Percentiles rank a stretch among this genome's conserved stretches.
Evolutionary conservation across 176 grass and related monocot genomes (phyloP).

Genomic region (Oryza rufipogon): DNA sequence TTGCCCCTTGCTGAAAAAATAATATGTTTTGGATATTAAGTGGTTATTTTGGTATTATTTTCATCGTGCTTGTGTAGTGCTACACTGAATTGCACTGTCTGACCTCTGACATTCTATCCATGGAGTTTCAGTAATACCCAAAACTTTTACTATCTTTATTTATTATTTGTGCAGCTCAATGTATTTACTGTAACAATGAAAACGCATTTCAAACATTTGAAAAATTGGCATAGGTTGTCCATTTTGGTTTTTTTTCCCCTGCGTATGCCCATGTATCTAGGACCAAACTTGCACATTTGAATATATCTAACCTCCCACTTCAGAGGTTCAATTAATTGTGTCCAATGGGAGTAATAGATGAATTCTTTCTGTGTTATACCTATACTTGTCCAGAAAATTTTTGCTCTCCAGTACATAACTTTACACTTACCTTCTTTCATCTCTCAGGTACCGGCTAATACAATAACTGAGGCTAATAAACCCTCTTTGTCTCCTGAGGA

Average conservation of each 20-base stretch:
- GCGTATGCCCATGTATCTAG: too few species aligned
- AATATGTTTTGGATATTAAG: not conserved
- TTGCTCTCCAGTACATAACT: not conserved
- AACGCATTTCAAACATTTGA: slow-evolving; percentile 8
- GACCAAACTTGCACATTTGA: not conserved
- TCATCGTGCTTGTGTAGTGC: not conserved
- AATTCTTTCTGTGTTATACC: slow-evolving; percentile 1
- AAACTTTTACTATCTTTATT: not conserved
- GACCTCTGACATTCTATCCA: not conserved
- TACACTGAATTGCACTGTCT: not conserved
- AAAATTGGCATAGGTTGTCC: not conserved
- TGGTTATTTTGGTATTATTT: slow-evolving; percentile 22
- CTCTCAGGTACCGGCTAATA: slow-evolving; percentile 54
- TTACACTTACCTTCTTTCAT: slow-evolving; percentile 30
- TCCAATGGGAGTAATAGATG: not conserved
- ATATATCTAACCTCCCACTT: not conserved
- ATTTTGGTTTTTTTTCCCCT: not conserved
- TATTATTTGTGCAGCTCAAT: not conserved
- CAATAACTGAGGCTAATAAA: slow-evolving; percentile 57
- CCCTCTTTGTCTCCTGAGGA: slow-evolving; percentile 80
- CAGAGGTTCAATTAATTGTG: slow-evolving; percentile 13
- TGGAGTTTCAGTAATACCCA: not conserved
- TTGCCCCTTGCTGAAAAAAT: slow-evolving; percentile 3
- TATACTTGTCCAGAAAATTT: not conserved
- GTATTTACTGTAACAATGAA: not conserved